Conservation (phyloP, 2,329 filamentous ascomycete species). For the Aschersonia sp. region DNA sequence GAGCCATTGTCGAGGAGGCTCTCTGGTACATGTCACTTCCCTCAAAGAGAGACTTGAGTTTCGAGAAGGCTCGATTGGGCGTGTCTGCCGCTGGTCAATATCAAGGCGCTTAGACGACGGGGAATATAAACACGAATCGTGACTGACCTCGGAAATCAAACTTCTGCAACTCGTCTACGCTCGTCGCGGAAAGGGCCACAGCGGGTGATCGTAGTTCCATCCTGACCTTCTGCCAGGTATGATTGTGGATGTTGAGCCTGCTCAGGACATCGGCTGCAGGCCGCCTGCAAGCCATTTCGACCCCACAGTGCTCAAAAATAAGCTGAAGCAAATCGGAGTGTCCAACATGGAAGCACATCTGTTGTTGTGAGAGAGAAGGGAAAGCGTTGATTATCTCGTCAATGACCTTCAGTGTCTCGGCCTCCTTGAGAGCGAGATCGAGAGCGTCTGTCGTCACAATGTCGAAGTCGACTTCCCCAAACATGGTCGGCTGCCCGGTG, state of each 20-base stretch:
- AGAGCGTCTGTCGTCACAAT: slow-evolving; percentile 73
- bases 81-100: slow-evolving; percentile 26
- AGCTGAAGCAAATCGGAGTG: slow-evolving; percentile 76
- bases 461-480: slow-evolving; percentile 90
- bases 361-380: slow-evolving; percentile 53
- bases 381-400: slow-evolving; percentile 80
- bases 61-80: slow-evolving; percentile 40
- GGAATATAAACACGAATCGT: too few species aligned
- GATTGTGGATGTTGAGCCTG: slow-evolving; percentile 69
- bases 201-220: slow-evolving; percentile 68
- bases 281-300: slow-evolving; percentile 52
- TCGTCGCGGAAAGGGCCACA: slow-evolving; percentile 75
- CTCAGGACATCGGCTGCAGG: slow-evolving; percentile 72
- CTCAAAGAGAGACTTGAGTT: slow-evolving; percentile 44
- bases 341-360: slow-evolving; percentile 82
- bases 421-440: slow-evolving; percentile 79
- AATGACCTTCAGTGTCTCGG: slow-evolving; percentile 83
- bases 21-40: slow-evolving; percentile 56
- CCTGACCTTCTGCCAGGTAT: slow-evolving; percentile 71
- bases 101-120: neutral
- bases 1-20: slow-evolving; percentile 60
- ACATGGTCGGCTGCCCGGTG: slow-evolving; percentile 68
- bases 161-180: slow-evolving; percentile 73
- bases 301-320: slow-evolving; percentile 81
- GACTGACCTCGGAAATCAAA: slow-evolving; percentile 72